Conservation (phyloP, 106 monocot genomes). For the Platanthera guangdongensis region DNA sequence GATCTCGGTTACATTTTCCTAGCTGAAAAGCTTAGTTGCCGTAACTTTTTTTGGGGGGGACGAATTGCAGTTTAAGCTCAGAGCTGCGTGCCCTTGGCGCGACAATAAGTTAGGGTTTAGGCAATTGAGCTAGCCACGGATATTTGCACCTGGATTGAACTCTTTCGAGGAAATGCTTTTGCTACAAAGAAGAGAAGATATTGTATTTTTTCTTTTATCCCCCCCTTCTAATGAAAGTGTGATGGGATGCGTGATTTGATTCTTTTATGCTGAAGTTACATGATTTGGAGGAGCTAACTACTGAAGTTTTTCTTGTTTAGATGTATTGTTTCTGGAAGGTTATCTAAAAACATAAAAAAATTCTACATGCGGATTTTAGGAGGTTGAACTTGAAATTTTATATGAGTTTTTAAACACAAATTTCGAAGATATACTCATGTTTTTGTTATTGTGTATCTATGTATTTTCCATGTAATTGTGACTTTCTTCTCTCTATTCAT, state of each 20-base stretch:
- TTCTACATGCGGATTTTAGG: not conserved
- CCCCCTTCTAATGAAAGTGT: not conserved
- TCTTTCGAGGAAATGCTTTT: not conserved
- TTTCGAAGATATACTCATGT: not conserved
- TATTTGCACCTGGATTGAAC: not conserved
- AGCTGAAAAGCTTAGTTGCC: not conserved
- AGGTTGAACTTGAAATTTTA: not conserved
- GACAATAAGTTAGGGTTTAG: not conserved
- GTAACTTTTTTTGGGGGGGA: not conserved
- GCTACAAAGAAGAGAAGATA: not conserved
- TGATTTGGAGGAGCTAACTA: not conserved
- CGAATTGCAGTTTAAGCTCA: not conserved
- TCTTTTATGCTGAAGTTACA: not conserved
- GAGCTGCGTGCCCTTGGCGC: not conserved
- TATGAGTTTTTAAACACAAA: not conserved
- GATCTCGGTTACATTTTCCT: not conserved
- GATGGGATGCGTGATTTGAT: not conserved
- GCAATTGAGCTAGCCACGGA: constrained; percentile 1
- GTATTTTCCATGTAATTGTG: not conserved
- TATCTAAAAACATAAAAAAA: not conserved
- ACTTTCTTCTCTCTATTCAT: not conserved
- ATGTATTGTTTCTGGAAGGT: not conserved
- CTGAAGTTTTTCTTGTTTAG: not conserved
- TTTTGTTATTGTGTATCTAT: not conserved
- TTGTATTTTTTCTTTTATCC: not conserved